Evolutionary conservation across 2,329 filamentous ascomycete species (phyloP).

Genomic region (Colletotrichum sidae): DNA sequence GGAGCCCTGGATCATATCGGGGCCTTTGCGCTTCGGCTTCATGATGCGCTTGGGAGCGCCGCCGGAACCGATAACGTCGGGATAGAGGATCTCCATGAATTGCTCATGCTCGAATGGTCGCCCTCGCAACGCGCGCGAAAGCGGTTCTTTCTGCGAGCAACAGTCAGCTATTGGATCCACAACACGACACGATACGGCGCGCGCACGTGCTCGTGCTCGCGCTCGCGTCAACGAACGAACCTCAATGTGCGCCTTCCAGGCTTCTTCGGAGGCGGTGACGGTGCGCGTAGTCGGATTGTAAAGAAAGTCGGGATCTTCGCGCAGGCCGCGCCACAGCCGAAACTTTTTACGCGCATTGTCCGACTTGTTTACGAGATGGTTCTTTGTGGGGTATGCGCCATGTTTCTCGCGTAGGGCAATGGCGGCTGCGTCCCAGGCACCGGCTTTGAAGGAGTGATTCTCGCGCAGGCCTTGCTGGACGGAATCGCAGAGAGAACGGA

Average conservation of each 20-base stretch:
- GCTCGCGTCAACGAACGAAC: conserved; percentile 56
- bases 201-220: conserved; percentile 1
- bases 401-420: conserved; percentile 66
- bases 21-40: conserved; percentile 63
- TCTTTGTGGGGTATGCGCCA: conserved; percentile 68
- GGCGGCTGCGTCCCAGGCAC: conserved; percentile 70
- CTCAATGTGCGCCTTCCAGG: conserved; percentile 68
- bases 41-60: conserved; percentile 70
- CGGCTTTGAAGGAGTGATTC: conserved; percentile 71
- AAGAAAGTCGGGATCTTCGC: conserved; percentile 67
- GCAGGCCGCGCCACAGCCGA: conserved; percentile 68
- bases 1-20: conserved; percentile 55
- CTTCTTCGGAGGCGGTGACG: conserved; percentile 67
- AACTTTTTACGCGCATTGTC: conserved; percentile 73
- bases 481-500: conserved; percentile 69
- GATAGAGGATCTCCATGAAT: conserved; percentile 70
- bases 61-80: conserved; percentile 69
- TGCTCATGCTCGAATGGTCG: conserved; percentile 71
- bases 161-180: conserved; percentile 37
- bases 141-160: conserved; percentile 62
- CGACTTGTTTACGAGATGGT: conserved; percentile 72
- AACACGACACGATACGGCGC: too few species aligned
- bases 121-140: conserved; percentile 67
- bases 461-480: conserved; percentile 67
- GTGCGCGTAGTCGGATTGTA: conserved; percentile 64